Conservation (phyloP, 257 asterid genomes). For the Petrea volubilis region DNA sequence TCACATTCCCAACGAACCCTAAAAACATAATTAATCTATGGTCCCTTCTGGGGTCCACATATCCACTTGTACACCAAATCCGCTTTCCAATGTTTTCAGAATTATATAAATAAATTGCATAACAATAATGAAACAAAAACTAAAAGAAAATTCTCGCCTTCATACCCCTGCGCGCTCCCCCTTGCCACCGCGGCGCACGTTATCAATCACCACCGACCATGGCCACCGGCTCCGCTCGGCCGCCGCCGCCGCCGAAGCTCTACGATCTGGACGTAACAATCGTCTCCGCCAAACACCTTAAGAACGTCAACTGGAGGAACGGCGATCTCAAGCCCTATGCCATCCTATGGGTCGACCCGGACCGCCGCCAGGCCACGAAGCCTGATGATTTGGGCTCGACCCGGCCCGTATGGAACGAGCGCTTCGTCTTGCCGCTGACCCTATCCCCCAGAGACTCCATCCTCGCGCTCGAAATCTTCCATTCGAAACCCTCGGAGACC, state of each 20-base stretch:
- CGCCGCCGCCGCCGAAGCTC: conserved; percentile 42
- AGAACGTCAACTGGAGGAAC: conserved; percentile 86
- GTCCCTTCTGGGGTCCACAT: too few species aligned
- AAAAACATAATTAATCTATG: too few species aligned
- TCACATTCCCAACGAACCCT: too few species aligned
- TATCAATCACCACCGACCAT: conserved; percentile 27
- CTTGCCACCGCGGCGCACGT: conserved; percentile 30
- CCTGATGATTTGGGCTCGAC: conserved; percentile 73
- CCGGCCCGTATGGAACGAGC: conserved; percentile 87
- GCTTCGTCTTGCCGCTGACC: conserved; percentile 61
- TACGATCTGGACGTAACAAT: conserved; percentile 66
- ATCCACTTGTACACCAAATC: too few species aligned
- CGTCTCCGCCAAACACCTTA: conserved; percentile 83
- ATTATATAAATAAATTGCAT: not conserved
- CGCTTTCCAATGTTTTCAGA: too few species aligned
- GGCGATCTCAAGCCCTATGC: conserved; percentile 85
- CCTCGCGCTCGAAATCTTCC: conserved; percentile 78
- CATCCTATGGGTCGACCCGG: conserved; percentile 85
- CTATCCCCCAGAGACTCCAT: conserved; percentile 48
- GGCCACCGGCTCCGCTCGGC: conserved; percentile 39
- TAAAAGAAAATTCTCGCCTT: not conserved
- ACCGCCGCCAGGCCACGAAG: conserved; percentile 80
- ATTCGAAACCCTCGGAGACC: conserved; percentile 80
- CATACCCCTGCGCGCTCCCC: conserved; percentile 18
- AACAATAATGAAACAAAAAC: not conserved